Conservation (phyloP, 2,329 filamentous ascomycete genomes). For the Fusarium sp. region DNA sequence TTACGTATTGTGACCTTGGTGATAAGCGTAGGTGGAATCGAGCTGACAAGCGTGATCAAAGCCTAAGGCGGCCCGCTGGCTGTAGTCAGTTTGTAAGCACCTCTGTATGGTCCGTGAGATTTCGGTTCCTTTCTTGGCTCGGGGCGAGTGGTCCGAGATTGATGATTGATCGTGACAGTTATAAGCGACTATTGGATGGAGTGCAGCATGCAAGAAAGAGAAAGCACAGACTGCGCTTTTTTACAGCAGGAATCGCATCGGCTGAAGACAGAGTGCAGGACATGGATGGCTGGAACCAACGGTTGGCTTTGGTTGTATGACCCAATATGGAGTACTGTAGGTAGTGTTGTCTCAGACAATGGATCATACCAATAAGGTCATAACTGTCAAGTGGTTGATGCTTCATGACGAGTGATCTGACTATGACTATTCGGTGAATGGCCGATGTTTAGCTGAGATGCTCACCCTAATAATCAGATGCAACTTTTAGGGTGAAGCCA, state of each 20-base stretch:
- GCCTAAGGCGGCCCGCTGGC: slow-evolving; percentile 40
- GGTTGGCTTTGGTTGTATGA: slow-evolving; percentile 3
- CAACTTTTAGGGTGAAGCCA: slow-evolving; percentile 24
- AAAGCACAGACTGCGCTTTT: slow-evolving; percentile 22
- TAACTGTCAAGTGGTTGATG: slow-evolving; percentile 37
- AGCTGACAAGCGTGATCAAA: slow-evolving; percentile 30
- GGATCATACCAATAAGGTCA: slow-evolving; percentile 33
- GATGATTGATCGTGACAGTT: slow-evolving; percentile 21
- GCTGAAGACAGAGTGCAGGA: slow-evolving; percentile 12
- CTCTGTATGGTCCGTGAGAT: slow-evolving; percentile 37
- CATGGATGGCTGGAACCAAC: slow-evolving; percentile 15
- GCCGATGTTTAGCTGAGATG: slow-evolving; percentile 32
- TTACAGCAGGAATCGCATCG: slow-evolving; percentile 4
- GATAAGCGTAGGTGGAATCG: slow-evolving; percentile 1
- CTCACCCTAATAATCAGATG: slow-evolving; percentile 32
- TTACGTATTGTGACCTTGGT: slow-evolving; percentile 3
- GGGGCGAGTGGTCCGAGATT: slow-evolving; percentile 29
- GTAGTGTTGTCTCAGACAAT: slow-evolving; percentile 34
- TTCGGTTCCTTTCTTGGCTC: slow-evolving; percentile 24
- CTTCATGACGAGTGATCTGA: slow-evolving; percentile 9
- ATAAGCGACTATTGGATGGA: slow-evolving; percentile 17
- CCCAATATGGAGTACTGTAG: background rate
- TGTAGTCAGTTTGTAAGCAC: slow-evolving; percentile 35
- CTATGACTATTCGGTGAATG: slow-evolving; percentile 17
- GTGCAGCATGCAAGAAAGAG: slow-evolving; percentile 6